phyloP scores from a whole-genome alignment of 2,329 filamentous ascomycete species.

The Metarhizium anisopliae region DNA sequence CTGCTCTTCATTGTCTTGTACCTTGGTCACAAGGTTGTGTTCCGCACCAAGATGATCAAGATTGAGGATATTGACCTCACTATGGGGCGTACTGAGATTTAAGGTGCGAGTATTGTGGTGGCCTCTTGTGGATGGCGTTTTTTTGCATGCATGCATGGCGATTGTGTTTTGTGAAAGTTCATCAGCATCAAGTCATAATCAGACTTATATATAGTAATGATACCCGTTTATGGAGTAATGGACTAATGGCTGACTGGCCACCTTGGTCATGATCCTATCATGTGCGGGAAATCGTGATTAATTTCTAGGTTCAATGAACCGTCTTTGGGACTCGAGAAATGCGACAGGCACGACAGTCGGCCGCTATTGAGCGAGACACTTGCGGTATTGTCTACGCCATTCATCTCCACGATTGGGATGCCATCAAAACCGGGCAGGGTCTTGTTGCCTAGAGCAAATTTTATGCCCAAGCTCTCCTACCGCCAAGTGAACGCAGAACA shows the following conservation, averaged over 20 bases:
- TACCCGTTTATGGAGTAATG: conserved; percentile 3
- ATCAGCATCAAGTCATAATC: neutral
- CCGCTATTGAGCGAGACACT: too few species aligned
- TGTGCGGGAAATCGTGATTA: neutral
- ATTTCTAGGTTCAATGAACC: too few species aligned
- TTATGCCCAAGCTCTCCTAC: too few species aligned
- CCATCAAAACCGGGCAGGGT: too few species aligned
- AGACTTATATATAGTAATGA: conserved; percentile 6
- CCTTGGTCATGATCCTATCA: too few species aligned
- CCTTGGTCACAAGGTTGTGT: conserved; percentile 48
- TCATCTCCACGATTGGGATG: too few species aligned
- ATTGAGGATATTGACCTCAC: conserved; percentile 26
- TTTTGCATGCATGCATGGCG: conserved; percentile 4
- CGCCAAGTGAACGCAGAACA: too few species aligned
- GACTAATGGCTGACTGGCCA: neutral
- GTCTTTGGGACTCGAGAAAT: too few species aligned
- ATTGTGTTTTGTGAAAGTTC: neutral
- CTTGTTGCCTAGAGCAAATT: too few species aligned
- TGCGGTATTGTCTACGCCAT: too few species aligned
- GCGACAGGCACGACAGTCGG: too few species aligned
- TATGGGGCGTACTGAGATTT: conserved; percentile 6
- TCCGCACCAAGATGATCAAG: conserved; percentile 28
- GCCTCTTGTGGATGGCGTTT: neutral
- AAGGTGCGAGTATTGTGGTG: neutral
- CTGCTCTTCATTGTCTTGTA: conserved; percentile 54